Evolutionary conservation across 768 basidiomycete genomes (phyloP).

Genomic region (Rhodocollybia butyracea): DNA sequence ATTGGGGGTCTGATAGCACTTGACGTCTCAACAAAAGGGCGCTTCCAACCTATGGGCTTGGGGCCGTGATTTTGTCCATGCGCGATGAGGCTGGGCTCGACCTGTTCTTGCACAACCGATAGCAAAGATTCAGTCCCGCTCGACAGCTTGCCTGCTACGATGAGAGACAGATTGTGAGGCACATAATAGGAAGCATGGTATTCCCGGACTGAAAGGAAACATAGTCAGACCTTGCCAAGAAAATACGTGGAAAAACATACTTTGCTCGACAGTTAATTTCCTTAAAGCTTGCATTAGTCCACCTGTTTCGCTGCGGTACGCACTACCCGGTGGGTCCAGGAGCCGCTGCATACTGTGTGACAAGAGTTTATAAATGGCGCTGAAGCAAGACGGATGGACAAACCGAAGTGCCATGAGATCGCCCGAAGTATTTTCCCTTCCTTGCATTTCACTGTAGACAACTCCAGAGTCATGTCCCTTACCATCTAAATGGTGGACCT

Average conservation of each 20-base stretch:
- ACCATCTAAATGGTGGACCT: constrained; percentile 94
- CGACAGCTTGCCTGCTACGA: constrained; percentile 85
- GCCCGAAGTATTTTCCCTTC: constrained; percentile 86
- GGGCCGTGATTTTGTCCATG: constrained; percentile 73
- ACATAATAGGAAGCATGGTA: constrained; percentile 91
- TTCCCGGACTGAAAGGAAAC: constrained; percentile 62
- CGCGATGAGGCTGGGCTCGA: constrained; percentile 78
- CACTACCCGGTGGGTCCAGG: constrained; percentile 79
- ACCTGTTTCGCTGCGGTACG: constrained; percentile 94
- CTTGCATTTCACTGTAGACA: constrained; percentile 97
- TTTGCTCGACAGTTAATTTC: constrained; percentile 82
- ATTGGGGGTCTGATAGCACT: constrained; percentile 63
- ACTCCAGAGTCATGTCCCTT: constrained; percentile 93
- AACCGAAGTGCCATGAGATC: constrained; percentile 89
- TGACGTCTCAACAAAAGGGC: constrained; percentile 88
- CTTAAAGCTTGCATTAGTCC: constrained; percentile 92
- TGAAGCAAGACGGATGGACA: constrained; percentile 20
- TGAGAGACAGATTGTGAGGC: constrained; percentile 88
- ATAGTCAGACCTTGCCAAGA: constrained; percentile 5
- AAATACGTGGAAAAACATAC: constrained; percentile 34
- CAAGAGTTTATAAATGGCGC: constrained; percentile 3
- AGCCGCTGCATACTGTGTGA: constrained; percentile 65
- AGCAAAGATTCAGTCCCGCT: constrained; percentile 74
- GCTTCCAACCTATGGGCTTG: constrained; percentile 80
- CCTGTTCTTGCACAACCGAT: constrained; percentile 72